A percentile compares a stretch with the other conserved stretches of the same genome.
phyloP scores from a whole-genome alignment of 805 yeast species.

The Suhomyces pyralidae region DNA sequence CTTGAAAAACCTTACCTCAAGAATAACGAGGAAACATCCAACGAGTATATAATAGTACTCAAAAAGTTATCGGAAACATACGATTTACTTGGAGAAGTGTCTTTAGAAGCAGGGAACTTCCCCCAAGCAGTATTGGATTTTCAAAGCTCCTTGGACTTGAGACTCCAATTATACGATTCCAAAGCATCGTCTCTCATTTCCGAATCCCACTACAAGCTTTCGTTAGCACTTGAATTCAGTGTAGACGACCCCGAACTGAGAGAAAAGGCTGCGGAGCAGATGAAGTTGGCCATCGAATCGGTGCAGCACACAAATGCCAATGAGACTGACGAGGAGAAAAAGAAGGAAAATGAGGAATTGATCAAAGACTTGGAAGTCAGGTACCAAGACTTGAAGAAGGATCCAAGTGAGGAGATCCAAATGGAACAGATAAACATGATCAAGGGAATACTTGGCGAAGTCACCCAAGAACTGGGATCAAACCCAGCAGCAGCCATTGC shows the following conservation, averaged over 20 bases:
- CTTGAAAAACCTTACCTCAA: slow-evolving; percentile 26
- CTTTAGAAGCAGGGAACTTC: slow-evolving; percentile 86
- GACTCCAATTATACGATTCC: slow-evolving; percentile 49
- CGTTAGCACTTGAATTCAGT: slow-evolving; percentile 73
- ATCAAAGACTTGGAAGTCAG: slow-evolving; percentile 56
- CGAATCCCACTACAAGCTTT: slow-evolving; percentile 77
- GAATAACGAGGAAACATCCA: slow-evolving; percentile 27
- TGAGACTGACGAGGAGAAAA: slow-evolving; percentile 41
- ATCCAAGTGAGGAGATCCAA: slow-evolving; percentile 47
- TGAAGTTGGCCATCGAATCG: slow-evolving; percentile 49
- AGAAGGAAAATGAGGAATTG: slow-evolving; percentile 44
- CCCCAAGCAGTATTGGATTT: slow-evolving; percentile 73
- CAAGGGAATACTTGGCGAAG: slow-evolving; percentile 56
- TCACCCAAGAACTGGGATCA: slow-evolving; percentile 13
- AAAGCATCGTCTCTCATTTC: slow-evolving; percentile 57
- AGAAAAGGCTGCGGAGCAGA: slow-evolving; percentile 51
- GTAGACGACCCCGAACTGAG: slow-evolving; percentile 50
- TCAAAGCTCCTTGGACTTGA: slow-evolving; percentile 51
- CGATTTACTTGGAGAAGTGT: slow-evolving; percentile 83
- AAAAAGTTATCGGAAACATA: slow-evolving; percentile 68
- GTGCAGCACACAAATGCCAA: slow-evolving; percentile 39
- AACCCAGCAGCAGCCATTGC: slow-evolving; percentile 4
- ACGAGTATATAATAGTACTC: slow-evolving; percentile 35
- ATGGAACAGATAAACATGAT: slow-evolving; percentile 52
- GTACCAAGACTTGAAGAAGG: slow-evolving; percentile 51